Evolutionary conservation across 306 rosid species (phyloP).

Genomic region (Medicago ruthenica): DNA sequence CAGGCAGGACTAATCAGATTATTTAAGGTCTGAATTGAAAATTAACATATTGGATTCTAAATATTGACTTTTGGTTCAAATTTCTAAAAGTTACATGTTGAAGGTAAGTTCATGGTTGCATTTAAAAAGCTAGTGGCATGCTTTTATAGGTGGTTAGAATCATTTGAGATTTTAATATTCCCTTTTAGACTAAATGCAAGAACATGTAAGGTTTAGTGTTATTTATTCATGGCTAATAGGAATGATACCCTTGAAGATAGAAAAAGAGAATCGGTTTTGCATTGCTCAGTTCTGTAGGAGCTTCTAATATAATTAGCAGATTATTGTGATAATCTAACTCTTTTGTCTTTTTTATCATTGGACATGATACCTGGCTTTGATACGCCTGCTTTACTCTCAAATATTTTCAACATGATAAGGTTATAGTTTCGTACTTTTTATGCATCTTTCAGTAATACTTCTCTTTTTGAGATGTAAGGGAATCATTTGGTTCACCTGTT

Average conservation of each 20-base stretch:
- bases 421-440: not conserved
- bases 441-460: conserved; percentile 32
- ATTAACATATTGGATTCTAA: not conserved
- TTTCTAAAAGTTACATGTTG: not conserved
- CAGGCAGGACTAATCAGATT: not conserved
- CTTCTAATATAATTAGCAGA: too few relatives aligned
- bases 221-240: not conserved
- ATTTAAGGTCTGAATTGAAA: not conserved
- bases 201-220: conserved; percentile 17
- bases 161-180: not conserved
- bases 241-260: conserved; percentile 14
- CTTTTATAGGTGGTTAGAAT: conserved; percentile 8
- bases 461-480: conserved; percentile 14
- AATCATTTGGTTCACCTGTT: conserved; percentile 16
- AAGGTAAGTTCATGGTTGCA: not conserved
- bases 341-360: too few relatives aligned
- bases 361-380: too few relatives aligned
- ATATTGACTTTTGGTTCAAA: conserved; percentile 18
- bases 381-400: too few relatives aligned
- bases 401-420: conserved; percentile 2
- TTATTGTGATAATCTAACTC: too few relatives aligned
- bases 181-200: conserved; percentile 11
- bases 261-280: not conserved
- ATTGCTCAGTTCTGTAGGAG: too few relatives aligned
- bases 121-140: not conserved